Evolutionary conservation across 2,329 filamentous ascomycete species (phyloP).

Genomic region (Keithomyces neogunnii): DNA sequence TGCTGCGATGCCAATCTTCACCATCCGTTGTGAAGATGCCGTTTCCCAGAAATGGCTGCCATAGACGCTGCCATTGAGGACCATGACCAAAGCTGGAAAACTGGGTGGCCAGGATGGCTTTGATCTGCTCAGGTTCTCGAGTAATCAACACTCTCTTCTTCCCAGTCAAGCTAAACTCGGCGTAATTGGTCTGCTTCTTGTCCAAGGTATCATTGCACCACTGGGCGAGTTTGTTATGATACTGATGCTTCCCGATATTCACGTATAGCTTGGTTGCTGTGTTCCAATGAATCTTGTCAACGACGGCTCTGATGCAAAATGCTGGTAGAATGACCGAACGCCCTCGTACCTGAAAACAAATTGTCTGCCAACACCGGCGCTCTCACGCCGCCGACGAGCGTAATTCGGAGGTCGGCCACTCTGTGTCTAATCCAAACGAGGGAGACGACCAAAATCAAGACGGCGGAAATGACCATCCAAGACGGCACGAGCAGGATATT

Average conservation of each 20-base stretch:
- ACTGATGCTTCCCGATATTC: conserved; percentile 12
- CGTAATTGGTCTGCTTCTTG: conserved; percentile 7
- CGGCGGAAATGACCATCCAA: neutral
- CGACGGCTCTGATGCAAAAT: neutral
- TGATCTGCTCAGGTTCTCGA: conserved; percentile 47
- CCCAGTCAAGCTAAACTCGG: conserved; percentile 14
- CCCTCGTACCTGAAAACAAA: conserved; percentile 21
- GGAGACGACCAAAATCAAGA: conserved; percentile 9
- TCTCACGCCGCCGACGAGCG: conserved; percentile 22
- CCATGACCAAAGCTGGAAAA: conserved; percentile 47
- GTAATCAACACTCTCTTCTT: conserved; percentile 33
- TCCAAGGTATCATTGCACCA: conserved; percentile 11
- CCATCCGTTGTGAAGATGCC: conserved; percentile 49
- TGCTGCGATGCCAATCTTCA: conserved; percentile 42
- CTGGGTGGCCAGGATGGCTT: conserved; percentile 45
- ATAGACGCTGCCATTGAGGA: conserved; percentile 28
- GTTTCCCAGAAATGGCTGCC: conserved; percentile 41
- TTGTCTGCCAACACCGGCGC: conserved; percentile 25
- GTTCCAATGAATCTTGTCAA: neutral
- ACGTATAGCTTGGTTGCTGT: conserved; percentile 12
- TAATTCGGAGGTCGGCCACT: conserved; percentile 19
- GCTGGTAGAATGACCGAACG: neutral
- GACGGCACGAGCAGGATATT: neutral
- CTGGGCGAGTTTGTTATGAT: conserved; percentile 10
- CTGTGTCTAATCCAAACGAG: conserved; percentile 14